Evolutionary conservation across 768 basidiomycete genomes (phyloP).

Genomic region (Mrakia frigida): DNA sequence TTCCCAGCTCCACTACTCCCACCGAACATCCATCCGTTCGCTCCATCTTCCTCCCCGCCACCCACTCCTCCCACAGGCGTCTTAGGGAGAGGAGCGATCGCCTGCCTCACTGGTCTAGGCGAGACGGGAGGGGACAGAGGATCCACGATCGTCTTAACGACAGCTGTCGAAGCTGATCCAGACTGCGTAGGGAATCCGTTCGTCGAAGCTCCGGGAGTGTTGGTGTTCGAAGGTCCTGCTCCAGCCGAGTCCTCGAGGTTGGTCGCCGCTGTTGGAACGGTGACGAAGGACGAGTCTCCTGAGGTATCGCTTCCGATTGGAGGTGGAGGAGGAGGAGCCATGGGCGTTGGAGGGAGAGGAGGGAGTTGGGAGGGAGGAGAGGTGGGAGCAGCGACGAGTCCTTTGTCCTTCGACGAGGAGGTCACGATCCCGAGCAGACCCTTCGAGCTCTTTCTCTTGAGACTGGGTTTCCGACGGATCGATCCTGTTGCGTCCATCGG

Average conservation of each 20-base stretch:
- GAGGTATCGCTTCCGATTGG: neutral
- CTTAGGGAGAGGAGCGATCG: slow-evolving; percentile 27
- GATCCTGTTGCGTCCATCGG: neutral
- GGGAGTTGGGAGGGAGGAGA: slow-evolving; percentile 22
- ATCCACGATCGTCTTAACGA: neutral
- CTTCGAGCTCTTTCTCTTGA: slow-evolving; percentile 36
- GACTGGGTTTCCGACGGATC: slow-evolving; percentile 15
- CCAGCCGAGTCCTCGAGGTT: neutral
- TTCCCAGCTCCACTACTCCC: slow-evolving; percentile 35
- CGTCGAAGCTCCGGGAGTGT: neutral
- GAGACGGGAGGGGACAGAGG: slow-evolving; percentile 35
- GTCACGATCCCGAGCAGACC: slow-evolving; percentile 23
- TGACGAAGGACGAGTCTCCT: neutral
- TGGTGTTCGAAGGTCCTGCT: neutral
- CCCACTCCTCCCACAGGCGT: neutral
- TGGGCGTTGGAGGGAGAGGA: neutral
- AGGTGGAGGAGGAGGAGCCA: neutral
- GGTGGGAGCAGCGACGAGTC: neutral
- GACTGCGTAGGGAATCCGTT: neutral
- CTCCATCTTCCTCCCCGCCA: slow-evolving; percentile 38
- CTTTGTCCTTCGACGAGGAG: slow-evolving; percentile 5
- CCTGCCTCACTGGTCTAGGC: slow-evolving; percentile 2
- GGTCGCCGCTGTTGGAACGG: neutral
- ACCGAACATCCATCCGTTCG: slow-evolving; percentile 44
- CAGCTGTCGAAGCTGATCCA: neutral